Base-by-base conservation (phyloP, 768 basidiomycete species). In the Suillus americanus region DNA sequence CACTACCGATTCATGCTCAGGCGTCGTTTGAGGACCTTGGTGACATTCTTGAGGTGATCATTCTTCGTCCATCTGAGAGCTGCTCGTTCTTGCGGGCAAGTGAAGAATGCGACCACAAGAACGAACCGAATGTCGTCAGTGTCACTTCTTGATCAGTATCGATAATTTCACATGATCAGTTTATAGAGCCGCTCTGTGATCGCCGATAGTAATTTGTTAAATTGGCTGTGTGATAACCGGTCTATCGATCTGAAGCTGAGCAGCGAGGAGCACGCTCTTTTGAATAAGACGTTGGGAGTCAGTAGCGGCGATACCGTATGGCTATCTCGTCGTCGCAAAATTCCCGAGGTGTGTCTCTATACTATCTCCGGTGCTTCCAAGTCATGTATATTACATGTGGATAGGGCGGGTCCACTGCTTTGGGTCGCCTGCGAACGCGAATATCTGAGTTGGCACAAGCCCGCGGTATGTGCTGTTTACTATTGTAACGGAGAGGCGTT, bases 401-500 rank as follows among this genome's bases (percentile, higher is more conserved):
- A 53, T 75, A 97, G 93, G 94, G 95, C 69, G 93, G 92, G 61
- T 94, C 91, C 70, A 96, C 95, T 3, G 79, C 86, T 8, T 80
- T 98, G 57, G 95, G 95, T 51, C 83, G 85, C 66, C 71, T 88
- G 64, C 85, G 92, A 65, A 80, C 89, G 41, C 83, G 82, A 61
- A 79, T 97, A 60, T 83, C 85, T 30, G 89, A 92, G 65, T 74
- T 81, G 48, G 90, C 93, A 4, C 86, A 89, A 67, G 75, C 78
- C 59, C 83, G 83, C 64, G 89, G 92, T 92, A 64, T 25, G 79
- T 71, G 41, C 46, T 65, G 72, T 65, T 62, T 48, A 50, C 66
- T 63, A 57, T 53, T 61, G 45, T 50, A 16, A 43, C 40, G 60
- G 46, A 50, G 43, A 40, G 56, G 62, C 40, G 43, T 62, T 56